Evolutionary conservation across 768 basidiomycete genomes (phyloP).

Genomic region (Termitomyces sp.): DNA sequence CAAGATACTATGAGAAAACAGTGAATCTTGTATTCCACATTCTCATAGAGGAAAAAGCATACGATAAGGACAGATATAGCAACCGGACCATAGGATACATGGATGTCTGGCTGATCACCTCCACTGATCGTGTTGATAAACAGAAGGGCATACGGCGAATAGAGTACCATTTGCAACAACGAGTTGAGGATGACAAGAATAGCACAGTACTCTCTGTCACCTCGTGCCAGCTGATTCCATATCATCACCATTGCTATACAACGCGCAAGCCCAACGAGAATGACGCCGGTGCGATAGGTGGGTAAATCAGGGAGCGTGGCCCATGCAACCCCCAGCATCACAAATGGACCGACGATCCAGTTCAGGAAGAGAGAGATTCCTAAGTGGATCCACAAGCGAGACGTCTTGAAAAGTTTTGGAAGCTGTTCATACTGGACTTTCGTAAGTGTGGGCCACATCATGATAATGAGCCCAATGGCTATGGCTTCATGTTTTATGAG

Average conservation of each 20-base stretch:
- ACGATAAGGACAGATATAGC: constrained; percentile 71
- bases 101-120: constrained; percentile 26
- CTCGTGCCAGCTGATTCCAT: constrained; percentile 72
- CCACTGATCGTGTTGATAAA: constrained; percentile 71
- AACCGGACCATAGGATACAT: constrained; percentile 51
- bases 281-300: constrained; percentile 71
- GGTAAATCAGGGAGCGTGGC: constrained; percentile 78
- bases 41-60: constrained; percentile 21
- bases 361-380: constrained; percentile 64
- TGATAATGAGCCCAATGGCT: constrained; percentile 73
- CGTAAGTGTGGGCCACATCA: constrained; percentile 83
- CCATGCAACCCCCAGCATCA: constrained; percentile 87
- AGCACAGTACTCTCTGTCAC: constrained; percentile 69
- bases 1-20: constrained; percentile 54
- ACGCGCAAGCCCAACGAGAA: constrained; percentile 75
- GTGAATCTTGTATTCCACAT: neutral
- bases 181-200: constrained; percentile 81
- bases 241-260: constrained; percentile 78
- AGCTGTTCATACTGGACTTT: constrained; percentile 76
- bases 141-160: constrained; percentile 67
- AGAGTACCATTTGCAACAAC: constrained; percentile 70
- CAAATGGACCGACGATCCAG: constrained; percentile 75
- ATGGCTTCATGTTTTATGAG: constrained; percentile 46
- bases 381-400: constrained; percentile 62
- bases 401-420: constrained; percentile 46